phyloP scores from a whole-genome alignment of 495 filamentous ascomycete genomes.

The Penicillium lagena region DNA sequence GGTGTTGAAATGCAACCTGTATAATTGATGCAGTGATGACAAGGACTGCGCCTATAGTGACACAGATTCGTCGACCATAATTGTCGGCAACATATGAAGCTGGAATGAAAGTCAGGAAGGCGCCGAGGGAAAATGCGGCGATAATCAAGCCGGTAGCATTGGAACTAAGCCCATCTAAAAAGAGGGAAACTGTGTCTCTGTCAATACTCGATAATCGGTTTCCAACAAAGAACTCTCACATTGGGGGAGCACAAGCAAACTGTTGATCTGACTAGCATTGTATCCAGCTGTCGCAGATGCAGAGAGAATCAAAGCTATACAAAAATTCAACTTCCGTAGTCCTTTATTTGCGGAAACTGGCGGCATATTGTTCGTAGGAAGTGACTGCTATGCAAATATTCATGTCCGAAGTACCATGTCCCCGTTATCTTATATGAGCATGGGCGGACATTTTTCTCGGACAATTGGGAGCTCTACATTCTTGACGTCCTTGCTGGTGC shows the following conservation, averaged over 20 bases:
- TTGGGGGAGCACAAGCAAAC: slow-evolving; percentile 17
- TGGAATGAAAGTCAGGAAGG: slow-evolving; percentile 20
- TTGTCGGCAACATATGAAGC: slow-evolving; percentile 20
- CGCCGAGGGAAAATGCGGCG: slow-evolving; percentile 17
- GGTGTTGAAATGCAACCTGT: slow-evolving; percentile 12
- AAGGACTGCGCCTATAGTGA: slow-evolving; percentile 14
- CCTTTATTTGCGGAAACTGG: slow-evolving; percentile 2
- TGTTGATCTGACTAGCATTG: slow-evolving; percentile 20
- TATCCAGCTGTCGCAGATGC: slow-evolving; percentile 21
- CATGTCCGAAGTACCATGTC: too few species aligned
- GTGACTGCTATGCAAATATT: too few species aligned
- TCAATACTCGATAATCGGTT: too few species aligned
- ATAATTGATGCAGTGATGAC: slow-evolving; percentile 15
- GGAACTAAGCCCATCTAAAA: slow-evolving; percentile 12
- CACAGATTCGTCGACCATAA: slow-evolving; percentile 10
- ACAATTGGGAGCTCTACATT: too few species aligned
- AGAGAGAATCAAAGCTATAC: slow-evolving; percentile 18
- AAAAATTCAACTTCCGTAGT: slow-evolving; percentile 15
- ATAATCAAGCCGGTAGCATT: slow-evolving; percentile 19
- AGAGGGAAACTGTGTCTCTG: slow-evolving; percentile 4
- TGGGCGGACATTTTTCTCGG: too few species aligned
- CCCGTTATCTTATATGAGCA: too few species aligned
- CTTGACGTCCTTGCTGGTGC: too few species aligned
- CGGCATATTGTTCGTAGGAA: too few species aligned
- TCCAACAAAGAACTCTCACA: slow-evolving; percentile 5